These are phyloP conservation scores for Dioscorea zingiberensis DNA, from an alignment of 106 monocot species.

Conservation along the genomic window DNA sequence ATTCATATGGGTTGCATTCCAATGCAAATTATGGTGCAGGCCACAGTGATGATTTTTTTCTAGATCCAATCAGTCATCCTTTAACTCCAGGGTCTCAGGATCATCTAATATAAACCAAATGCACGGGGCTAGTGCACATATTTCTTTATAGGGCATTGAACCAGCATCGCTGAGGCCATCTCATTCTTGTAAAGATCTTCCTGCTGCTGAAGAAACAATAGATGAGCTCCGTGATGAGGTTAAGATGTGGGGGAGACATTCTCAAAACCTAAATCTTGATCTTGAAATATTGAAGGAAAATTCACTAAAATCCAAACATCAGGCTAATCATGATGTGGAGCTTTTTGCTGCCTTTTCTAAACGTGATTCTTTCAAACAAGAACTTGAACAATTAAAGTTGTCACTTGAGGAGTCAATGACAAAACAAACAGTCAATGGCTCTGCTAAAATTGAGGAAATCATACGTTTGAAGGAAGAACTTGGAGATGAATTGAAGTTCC, in stretches of 20 bases:
- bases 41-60: constrained; percentile 28
- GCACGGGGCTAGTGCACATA: constrained; percentile 37
- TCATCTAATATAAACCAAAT: constrained; percentile 29
- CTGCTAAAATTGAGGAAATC: constrained; percentile 30
- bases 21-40: constrained; percentile 19
- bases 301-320: constrained; percentile 58
- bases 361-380: constrained; percentile 58
- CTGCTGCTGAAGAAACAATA: constrained; percentile 88
- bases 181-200: constrained; percentile 65
- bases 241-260: constrained; percentile 92
- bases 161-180: constrained; percentile 24
- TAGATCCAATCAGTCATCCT: constrained; percentile 62
- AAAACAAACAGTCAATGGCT: constrained; percentile 9
- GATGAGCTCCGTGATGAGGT: constrained; percentile 91
- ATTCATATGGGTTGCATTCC: constrained; percentile 50
- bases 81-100: constrained; percentile 61
- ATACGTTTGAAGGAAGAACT: constrained; percentile 42
- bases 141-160: constrained; percentile 18
- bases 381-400: constrained; percentile 67
- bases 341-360: constrained; percentile 49
- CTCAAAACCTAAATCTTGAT: constrained; percentile 69
- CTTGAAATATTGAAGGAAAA: constrained; percentile 61
- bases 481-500: constrained; percentile 72
- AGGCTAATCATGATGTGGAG: constrained; percentile 42
- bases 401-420: constrained; percentile 38